A percentile compares a stretch with the other conserved stretches of the same genome.
phyloP scores from a whole-genome alignment of 306 rosid genomes.

The Luffa acutangula region DNA sequence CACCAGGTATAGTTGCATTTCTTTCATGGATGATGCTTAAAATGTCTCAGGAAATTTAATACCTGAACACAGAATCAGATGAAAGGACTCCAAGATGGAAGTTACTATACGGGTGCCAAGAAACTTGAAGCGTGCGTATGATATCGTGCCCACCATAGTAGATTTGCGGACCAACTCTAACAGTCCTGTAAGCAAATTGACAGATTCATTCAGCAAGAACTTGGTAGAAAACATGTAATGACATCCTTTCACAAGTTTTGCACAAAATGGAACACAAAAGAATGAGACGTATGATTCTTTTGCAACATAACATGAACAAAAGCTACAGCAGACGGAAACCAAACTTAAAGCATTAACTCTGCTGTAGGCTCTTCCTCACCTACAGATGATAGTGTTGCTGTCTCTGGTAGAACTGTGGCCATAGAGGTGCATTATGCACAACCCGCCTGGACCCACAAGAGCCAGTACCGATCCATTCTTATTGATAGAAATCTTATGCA shows the following conservation, averaged over 20 bases:
- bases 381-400: conserved; percentile 49
- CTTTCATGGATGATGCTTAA: not conserved
- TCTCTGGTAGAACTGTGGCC: conserved; percentile 51
- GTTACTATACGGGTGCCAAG: conserved; percentile 82
- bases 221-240: not conserved
- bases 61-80: conserved; percentile 94
- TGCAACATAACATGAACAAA: not conserved
- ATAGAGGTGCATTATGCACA: conserved; percentile 65
- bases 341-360: not conserved
- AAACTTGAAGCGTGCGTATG: conserved; percentile 52
- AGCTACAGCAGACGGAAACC: not conserved
- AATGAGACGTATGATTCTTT: not conserved
- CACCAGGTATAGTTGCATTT: not conserved
- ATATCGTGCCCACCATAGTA: conserved; percentile 36
- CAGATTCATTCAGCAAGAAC: not conserved
- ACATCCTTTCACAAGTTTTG: not conserved
- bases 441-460: conserved; percentile 51
- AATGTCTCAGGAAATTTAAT: conserved; percentile 3
- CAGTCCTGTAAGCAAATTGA: conserved; percentile 45
- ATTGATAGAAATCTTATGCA: conserved; percentile 61
- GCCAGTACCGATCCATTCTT: conserved; percentile 62
- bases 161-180: conserved; percentile 46
- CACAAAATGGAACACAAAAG: not conserved
- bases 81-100: conserved; percentile 87
- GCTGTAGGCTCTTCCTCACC: conserved; percentile 27